phyloP scores from a whole-genome alignment of 1,284 basidiomycete genomes.

The Moniliophthora roreri region DNA sequence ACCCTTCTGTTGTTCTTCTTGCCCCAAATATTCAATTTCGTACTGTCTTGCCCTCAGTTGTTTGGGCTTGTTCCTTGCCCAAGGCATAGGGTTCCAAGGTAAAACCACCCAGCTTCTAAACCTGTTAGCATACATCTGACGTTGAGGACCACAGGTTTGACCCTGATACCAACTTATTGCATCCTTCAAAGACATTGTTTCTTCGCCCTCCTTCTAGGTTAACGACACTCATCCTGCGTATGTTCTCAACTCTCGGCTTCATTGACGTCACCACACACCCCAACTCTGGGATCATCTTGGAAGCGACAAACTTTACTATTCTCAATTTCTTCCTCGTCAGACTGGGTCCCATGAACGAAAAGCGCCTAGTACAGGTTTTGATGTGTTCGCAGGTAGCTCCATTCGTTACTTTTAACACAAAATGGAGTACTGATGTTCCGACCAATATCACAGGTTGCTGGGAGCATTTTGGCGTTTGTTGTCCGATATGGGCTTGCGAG shows the following conservation, averaged over 20 bases:
- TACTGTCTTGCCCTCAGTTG: constrained; percentile 92
- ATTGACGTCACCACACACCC: constrained; percentile 65
- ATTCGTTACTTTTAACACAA: neutral
- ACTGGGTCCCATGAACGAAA: constrained; percentile 82
- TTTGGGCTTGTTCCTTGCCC: constrained; percentile 95
- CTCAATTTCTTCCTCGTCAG: constrained; percentile 80
- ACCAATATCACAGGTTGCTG: constrained; percentile 48
- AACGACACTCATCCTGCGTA: constrained; percentile 52
- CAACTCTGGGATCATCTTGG: constrained; percentile 54
- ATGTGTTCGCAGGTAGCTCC: constrained; percentile 65
- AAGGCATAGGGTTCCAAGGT: constrained; percentile 90
- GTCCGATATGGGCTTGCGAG: constrained; percentile 87
- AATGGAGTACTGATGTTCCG: constrained; percentile 10
- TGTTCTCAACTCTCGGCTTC: constrained; percentile 62
- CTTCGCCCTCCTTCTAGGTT: constrained; percentile 52
- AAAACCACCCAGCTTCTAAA: constrained; percentile 22
- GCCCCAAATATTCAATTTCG: constrained; percentile 97
- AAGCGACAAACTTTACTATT: constrained; percentile 86
- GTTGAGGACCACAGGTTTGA: constrained; percentile 60
- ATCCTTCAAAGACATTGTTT: constrained; percentile 73
- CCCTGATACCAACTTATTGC: constrained; percentile 64
- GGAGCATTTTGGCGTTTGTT: constrained; percentile 78
- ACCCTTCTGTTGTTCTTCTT: constrained; percentile 96
- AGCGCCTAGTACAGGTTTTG: constrained; percentile 69
- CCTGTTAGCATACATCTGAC: neutral